Evolutionary conservation across 768 basidiomycete species (phyloP).

Genomic region (Russula compacta): DNA sequence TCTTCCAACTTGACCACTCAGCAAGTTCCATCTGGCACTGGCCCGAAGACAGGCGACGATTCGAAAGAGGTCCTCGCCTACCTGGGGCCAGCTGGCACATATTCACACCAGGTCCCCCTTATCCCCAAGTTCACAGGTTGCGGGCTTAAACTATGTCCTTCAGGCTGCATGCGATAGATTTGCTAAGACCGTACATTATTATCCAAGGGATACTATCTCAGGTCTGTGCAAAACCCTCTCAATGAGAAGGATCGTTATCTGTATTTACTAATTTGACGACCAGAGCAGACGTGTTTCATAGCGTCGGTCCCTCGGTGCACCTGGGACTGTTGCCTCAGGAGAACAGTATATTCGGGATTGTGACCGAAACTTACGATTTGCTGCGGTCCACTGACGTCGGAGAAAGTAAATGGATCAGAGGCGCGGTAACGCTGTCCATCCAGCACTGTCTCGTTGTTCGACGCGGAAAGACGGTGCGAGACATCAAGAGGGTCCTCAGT

Average conservation of each 20-base stretch:
- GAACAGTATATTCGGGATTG: conserved; percentile 66
- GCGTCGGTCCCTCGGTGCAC: conserved; percentile 36
- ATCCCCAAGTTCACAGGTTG: conserved; percentile 21
- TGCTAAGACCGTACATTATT: conserved; percentile 36
- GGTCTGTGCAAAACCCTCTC: conserved; percentile 17
- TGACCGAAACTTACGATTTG: conserved; percentile 65
- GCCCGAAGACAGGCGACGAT: not conserved
- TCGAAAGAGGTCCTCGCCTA: conserved; percentile 35
- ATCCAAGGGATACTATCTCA: conserved; percentile 11
- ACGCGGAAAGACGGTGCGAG: conserved; percentile 42
- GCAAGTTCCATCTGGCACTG: not conserved
- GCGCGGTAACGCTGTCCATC: conserved; percentile 49
- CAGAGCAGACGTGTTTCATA: conserved; percentile 50
- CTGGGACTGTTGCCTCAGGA: conserved; percentile 73
- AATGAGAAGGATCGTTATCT: not conserved
- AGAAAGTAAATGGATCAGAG: conserved; percentile 43
- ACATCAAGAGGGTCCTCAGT: conserved; percentile 56
- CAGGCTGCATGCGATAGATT: conserved; percentile 44
- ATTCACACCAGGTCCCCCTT: conserved; percentile 49
- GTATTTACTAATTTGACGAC: not conserved
- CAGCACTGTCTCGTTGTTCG: conserved; percentile 64
- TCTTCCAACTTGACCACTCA: not conserved
- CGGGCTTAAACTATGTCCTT: not conserved
- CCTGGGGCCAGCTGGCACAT: conserved; percentile 63
- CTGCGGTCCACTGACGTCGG: conserved; percentile 38